Percentiles rank a stretch among this genome's conserved stretches.
These are phyloP conservation scores for Aspergillus taichungensis DNA, from an alignment of 495 filamentous ascomycete species.

Conservation along the genomic window DNA sequence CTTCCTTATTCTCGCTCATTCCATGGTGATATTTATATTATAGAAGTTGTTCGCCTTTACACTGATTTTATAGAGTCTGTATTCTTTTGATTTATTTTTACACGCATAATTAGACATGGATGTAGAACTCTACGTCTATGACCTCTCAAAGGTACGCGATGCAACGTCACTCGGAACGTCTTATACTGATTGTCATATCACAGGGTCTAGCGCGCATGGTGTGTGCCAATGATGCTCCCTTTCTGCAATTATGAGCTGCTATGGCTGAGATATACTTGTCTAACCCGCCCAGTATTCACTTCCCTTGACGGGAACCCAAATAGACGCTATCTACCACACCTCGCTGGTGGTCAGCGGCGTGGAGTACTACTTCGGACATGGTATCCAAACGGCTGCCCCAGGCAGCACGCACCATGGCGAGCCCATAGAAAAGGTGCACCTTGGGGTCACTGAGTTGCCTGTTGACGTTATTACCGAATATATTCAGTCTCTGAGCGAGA, in stretches of 20 bases:
- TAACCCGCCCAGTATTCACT: slow-evolving; percentile 38
- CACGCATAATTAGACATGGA: slow-evolving; percentile 49
- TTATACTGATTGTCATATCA: slow-evolving; percentile 6
- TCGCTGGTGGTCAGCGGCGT: slow-evolving; percentile 72
- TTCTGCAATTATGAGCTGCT: too few species aligned
- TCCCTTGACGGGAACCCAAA: slow-evolving; percentile 54
- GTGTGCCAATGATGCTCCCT: slow-evolving; percentile 4
- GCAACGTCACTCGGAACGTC: too few species aligned
- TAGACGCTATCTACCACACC: slow-evolving; percentile 90
- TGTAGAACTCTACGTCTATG: slow-evolving; percentile 86
- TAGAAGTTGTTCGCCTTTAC: slow-evolving; percentile 3
- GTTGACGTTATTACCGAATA: slow-evolving; percentile 83
- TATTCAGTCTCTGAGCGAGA: slow-evolving; percentile 67
- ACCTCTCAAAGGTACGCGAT: slow-evolving; percentile 63
- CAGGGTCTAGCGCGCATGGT: slow-evolving; percentile 43
- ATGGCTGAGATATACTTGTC: background rate
- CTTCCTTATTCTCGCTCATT: too few species aligned
- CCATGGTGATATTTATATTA: too few species aligned
- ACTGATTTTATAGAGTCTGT: background rate
- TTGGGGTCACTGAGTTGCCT: slow-evolving; percentile 73
- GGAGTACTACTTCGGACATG: slow-evolving; percentile 66
- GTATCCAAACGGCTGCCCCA: slow-evolving; percentile 70
- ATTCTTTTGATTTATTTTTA: background rate
- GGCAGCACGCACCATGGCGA: slow-evolving; percentile 78
- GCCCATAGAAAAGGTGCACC: slow-evolving; percentile 65